Evolutionary conservation across 2,329 filamentous ascomycete genomes (phyloP), one percentile per base, ranked within the genome.

Genomic region (Laburnicola sp.): DNA sequence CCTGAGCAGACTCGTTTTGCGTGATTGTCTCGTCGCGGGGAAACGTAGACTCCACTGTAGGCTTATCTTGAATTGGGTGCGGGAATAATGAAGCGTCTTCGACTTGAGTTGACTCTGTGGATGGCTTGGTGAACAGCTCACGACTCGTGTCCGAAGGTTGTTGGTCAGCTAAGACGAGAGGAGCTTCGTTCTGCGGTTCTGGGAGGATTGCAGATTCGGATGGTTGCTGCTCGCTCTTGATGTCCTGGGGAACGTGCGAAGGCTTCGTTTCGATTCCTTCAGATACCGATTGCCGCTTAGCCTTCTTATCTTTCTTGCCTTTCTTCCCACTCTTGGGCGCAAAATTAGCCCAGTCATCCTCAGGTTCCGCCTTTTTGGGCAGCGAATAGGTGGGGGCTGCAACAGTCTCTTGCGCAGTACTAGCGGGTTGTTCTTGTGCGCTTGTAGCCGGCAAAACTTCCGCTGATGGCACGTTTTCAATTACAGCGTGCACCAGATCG

Each of bases 291-390:
- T 58, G 51, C 21, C 58, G 58, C 42, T 64, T 63, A 25, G 41
- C 51, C 45, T 70, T 68, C 57, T 69, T 67, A 42, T 59, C 59
- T 41, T 64, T 66, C 36, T 64, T 63, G 4, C 31, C 38, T 44
- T 66, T 66, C 47, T 63, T 66, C 10, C 36, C 44, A 22, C 59
- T 60, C 55, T 63, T 66, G 5, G 57, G 46, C n/a, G 59, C 49
- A 21, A 51, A 35, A 4, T 53, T 32, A 1, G 53, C 31, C 41
- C 21, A 47, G 8, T 62, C 58, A 30, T 65, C 62, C 37, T 63
- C 54, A 23, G 45, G 31, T 4, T 34, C 28, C 37, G 46, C 22
- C 7, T 62, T 55, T 9, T 51, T 48, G 8, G 44, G 7, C 37
- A 50, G 53, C 10, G 54, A 26, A 11, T 57, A 44, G 9, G 36